Conservation (phyloP, 805 yeast species). For the Barnettozyma sp. region DNA sequence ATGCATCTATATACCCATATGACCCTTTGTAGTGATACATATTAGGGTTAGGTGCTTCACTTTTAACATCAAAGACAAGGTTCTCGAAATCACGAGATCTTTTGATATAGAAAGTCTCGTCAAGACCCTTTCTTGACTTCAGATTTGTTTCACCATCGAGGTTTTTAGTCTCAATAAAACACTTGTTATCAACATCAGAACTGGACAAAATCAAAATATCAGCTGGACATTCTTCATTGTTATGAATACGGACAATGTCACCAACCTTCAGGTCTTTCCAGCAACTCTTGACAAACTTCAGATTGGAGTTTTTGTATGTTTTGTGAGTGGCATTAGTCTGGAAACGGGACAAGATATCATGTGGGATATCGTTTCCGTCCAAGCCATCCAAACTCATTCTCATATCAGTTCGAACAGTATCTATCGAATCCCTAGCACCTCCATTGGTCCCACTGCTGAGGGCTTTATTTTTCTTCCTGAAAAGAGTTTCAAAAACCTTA, state of each 20-base stretch:
- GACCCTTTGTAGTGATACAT: constrained; percentile 71
- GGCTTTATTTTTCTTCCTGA: constrained; percentile 13
- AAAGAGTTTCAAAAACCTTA: constrained; percentile 16
- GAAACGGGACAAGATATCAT: constrained; percentile 5
- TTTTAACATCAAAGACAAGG: constrained; percentile 54
- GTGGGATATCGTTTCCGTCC: constrained; percentile 5
- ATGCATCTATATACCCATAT: constrained; percentile 43
- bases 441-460: constrained; percentile 5
- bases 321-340: constrained; percentile 5
- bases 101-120: constrained; percentile 44
- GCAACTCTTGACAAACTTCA: constrained; percentile 28
- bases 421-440: constrained; percentile 14
- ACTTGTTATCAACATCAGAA: constrained; percentile 59
- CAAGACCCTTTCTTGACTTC: constrained; percentile 65
- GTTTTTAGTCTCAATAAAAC: constrained; percentile 72
- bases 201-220: constrained; percentile 59
- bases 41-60: constrained; percentile 78
- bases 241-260: constrained; percentile 60
- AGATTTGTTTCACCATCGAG: constrained; percentile 76
- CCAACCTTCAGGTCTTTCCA: constrained; percentile 76
- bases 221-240: constrained; percentile 77
- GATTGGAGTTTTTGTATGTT: neutral
- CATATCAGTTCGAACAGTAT: constrained; percentile 11
- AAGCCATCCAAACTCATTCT: constrained; percentile 6
- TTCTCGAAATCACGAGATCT: constrained; percentile 41